These are phyloP conservation scores for Bipolaris oryzae DNA, from an alignment of 2,329 filamentous ascomycete species.

Conservation along the genomic window DNA sequence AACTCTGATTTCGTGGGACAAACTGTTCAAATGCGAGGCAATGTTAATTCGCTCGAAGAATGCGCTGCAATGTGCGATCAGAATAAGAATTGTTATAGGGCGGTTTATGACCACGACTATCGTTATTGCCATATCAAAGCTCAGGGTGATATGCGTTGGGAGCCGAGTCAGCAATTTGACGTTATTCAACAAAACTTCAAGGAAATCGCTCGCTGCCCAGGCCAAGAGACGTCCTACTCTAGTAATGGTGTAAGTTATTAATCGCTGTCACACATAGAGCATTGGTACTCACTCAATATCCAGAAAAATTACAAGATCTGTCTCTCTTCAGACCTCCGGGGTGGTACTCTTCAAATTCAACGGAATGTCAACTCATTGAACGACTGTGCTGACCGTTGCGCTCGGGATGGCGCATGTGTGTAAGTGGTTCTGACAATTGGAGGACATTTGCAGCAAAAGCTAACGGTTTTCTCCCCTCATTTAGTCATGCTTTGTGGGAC, in stretches of 20 bases:
- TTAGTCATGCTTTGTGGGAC: not conserved
- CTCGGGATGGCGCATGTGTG: not conserved
- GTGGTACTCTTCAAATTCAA: not conserved
- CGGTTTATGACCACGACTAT: not conserved
- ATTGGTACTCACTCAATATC: not conserved
- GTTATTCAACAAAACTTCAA: not conserved
- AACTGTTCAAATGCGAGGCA: not conserved
- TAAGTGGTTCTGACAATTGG: not conserved
- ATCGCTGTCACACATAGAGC: not conserved
- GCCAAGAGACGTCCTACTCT: not conserved
- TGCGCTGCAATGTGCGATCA: not conserved
- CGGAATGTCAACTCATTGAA: not conserved
- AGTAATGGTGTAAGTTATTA: not conserved
- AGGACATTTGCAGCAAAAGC: not conserved
- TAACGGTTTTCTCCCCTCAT: not conserved
- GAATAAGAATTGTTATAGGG: not conserved
- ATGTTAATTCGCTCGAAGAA: not conserved
- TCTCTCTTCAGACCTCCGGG: not conserved
- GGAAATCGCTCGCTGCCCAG: not conserved
- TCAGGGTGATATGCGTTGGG: not conserved
- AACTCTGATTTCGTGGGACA: not conserved
- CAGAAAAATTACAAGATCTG: not conserved
- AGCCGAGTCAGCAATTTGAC: not conserved
- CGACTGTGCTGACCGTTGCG: not conserved
- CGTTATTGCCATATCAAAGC: not conserved